Evolutionary conservation across 2,329 filamentous ascomycete species (phyloP).

Genomic region (Clonostachys rosea): DNA sequence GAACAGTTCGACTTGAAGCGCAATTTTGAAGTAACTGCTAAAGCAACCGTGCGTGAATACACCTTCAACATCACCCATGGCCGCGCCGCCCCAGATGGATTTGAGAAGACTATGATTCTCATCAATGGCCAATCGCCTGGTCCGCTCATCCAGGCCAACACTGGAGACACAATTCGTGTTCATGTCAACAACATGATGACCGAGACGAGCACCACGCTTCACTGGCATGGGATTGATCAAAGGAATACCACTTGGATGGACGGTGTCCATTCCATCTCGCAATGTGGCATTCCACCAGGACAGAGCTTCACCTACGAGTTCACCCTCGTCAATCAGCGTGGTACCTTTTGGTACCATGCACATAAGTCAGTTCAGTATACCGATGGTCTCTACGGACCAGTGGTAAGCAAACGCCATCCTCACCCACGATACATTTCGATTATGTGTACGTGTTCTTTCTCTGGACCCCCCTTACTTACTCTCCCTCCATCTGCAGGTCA

Average conservation of each 20-base stretch:
- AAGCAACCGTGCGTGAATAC: too few relatives aligned
- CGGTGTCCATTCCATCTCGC: constrained; percentile 53
- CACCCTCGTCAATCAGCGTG: constrained; percentile 44
- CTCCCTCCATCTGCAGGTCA: too few relatives aligned
- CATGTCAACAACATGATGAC: constrained; percentile 39
- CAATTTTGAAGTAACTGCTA: too few relatives aligned
- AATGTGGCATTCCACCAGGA: constrained; percentile 43
- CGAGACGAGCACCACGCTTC: constrained; percentile 39
- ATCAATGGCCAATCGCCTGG: constrained; percentile 60
- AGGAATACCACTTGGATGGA: constrained; percentile 52
- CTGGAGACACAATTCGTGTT: constrained; percentile 43
- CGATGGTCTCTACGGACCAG: constrained; percentile 55
- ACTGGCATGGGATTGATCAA: constrained; percentile 37
- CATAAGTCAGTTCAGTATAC: constrained; percentile 51
- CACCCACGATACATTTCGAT: too few relatives aligned
- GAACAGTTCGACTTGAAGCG: too few relatives aligned
- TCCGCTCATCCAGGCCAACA: constrained; percentile 47
- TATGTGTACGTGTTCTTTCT: too few relatives aligned
- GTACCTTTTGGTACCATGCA: constrained; percentile 58
- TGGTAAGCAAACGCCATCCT: constrained; percentile 38
- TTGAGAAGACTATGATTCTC: constrained; percentile 36
- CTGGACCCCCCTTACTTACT: too few relatives aligned
- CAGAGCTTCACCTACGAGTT: constrained; percentile 46
- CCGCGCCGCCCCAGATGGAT: constrained; percentile 33
- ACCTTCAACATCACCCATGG: not conserved